Evolutionary conservation across 305 asterid species (phyloP), one percentile per base, ranked within the genome.

Genomic region (Rubia tinctorum): DNA sequence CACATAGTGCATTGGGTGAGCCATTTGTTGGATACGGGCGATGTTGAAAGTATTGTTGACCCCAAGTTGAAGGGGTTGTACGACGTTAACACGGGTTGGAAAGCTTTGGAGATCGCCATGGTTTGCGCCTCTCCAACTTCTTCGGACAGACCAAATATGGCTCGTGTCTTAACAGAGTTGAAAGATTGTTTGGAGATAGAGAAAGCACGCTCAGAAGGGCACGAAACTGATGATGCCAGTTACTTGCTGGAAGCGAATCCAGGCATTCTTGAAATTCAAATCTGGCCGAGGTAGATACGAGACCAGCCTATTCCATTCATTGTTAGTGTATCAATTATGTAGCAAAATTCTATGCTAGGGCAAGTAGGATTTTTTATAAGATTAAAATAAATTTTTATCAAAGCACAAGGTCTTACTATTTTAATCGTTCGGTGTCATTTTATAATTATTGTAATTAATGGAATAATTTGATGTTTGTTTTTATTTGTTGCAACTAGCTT

Each of bases 121-220:
- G 65, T 61, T 2, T 82, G 88, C 63, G 81, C 80, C 11, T 81
- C 87, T 73, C 71, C 51, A 0, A 47, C 73, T 40, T 23, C 76
- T 0, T 20, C 61, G 1, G 15, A 7, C 43, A 79, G 89, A 49
- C 87, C 87, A 47, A 62, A 74, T 67, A 84, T 83, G 83, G 68
- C 76, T 44, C 23, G 25, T 3, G 85, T 84, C 47, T 66, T 73
- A 43, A 62, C 30, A 0, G 78, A 68, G 65, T 68, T 78, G 37
- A 51, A 27, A 30, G 77, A 63, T 6, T 73, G 78, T 39, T 61
- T 73, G 60, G 40, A 2, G 4, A 40, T 45, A 12, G 75, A 67
- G 30, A 68, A 34, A 22, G 42, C 66, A 10, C 37, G 71, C 0
- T 10, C 23, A 8, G 69, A 60, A 20, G 22, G 60, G 44, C 22